phyloP scores from a whole-genome alignment of 768 basidiomycete species.

The Lactarius vividus region DNA sequence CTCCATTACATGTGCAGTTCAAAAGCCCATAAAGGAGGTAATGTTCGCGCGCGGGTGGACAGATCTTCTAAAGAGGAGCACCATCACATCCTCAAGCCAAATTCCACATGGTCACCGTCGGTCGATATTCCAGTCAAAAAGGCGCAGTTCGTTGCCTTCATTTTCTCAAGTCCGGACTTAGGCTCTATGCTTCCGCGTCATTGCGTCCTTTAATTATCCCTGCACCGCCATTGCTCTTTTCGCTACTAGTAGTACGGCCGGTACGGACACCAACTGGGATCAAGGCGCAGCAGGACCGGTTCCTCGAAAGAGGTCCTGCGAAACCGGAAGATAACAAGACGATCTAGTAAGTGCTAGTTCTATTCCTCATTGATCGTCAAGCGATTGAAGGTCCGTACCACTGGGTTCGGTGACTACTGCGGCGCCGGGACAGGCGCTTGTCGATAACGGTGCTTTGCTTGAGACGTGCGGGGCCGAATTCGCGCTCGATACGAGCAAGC shows the following conservation, averaged over 20 bases:
- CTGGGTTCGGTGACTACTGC: slow-evolving; percentile 65
- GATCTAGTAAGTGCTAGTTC: slow-evolving; percentile 54
- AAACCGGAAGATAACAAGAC: slow-evolving; percentile 84
- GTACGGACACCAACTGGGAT: slow-evolving; percentile 64
- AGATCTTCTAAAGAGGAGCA: background rate
- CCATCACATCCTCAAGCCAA: slow-evolving; percentile 6
- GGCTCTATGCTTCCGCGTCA: background rate
- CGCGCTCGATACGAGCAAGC: slow-evolving; percentile 64
- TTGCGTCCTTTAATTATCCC: background rate
- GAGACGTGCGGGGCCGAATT: slow-evolving; percentile 67
- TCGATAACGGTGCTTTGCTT: slow-evolving; percentile 66
- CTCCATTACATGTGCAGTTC: too few species aligned
- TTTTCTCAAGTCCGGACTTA: background rate
- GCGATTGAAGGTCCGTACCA: slow-evolving; percentile 66
- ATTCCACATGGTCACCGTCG: slow-evolving; percentile 12
- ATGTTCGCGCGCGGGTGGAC: too few species aligned
- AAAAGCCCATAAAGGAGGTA: too few species aligned
- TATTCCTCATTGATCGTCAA: background rate
- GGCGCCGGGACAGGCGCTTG: slow-evolving; percentile 49
- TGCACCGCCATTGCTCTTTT: slow-evolving; percentile 15
- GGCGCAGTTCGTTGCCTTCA: slow-evolving; percentile 3
- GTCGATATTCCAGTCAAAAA: slow-evolving; percentile 3
- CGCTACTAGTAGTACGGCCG: background rate
- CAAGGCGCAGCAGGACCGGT: slow-evolving; percentile 83
- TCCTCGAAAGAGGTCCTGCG: slow-evolving; percentile 80